These are phyloP conservation scores for Trichoderma harzianum DNA, from an alignment of 2,329 filamentous ascomycete genomes.

Conservation along the genomic window DNA sequence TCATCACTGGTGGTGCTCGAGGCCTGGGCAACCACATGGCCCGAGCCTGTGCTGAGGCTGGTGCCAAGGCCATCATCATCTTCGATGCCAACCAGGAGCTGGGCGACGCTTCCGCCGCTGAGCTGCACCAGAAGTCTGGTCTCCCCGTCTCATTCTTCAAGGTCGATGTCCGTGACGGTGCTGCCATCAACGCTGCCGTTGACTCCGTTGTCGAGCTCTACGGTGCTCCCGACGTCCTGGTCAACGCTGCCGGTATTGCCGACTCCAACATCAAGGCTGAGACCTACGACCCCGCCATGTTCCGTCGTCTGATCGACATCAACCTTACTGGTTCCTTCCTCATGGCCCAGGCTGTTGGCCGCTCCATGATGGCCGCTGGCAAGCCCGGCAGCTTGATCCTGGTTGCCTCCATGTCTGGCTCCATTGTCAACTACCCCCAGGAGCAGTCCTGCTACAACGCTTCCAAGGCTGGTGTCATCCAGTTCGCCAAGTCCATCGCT, in stretches of 20 bases:
- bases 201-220: conserved; percentile 62
- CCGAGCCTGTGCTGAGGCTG: conserved; percentile 71
- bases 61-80: conserved; percentile 69
- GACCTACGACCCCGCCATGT: conserved; percentile 71
- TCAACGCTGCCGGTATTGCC: conserved; percentile 77
- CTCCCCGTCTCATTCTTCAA: conserved; percentile 74
- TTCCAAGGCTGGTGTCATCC: conserved; percentile 75
- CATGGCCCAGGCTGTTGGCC: conserved; percentile 68
- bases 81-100: conserved; percentile 75
- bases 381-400: conserved; percentile 72
- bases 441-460: conserved; percentile 82
- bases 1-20: conserved; percentile 72
- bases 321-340: conserved; percentile 79
- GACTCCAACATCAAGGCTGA: conserved; percentile 83
- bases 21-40: conserved; percentile 79
- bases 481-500: conserved; percentile 75
- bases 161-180: conserved; percentile 71
- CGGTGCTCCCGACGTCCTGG: conserved; percentile 69
- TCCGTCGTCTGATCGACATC: conserved; percentile 76
- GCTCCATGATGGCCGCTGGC: conserved; percentile 68
- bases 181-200: conserved; percentile 67
- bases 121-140: conserved; percentile 69
- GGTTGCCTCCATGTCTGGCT: conserved; percentile 77
- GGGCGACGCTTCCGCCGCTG: conserved; percentile 65
- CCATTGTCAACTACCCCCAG: conserved; percentile 82